phyloP scores from a whole-genome alignment of 345 rosid species.

The Gossypium stocksii region DNA sequence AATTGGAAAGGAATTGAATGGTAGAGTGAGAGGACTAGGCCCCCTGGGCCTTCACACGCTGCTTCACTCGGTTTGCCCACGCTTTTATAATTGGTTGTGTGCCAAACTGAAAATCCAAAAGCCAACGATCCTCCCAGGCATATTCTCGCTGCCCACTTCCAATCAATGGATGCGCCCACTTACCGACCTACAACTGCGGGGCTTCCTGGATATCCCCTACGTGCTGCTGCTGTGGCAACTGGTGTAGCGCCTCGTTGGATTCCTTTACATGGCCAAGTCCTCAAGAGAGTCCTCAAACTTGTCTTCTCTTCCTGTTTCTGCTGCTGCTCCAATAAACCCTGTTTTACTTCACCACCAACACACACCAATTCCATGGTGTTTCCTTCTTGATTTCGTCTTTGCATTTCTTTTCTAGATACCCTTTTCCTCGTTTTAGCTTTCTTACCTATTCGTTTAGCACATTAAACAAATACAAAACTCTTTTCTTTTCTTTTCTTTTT shows the following conservation, averaged over 20 bases:
- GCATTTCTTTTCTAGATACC: neutral
- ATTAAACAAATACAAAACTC: neutral
- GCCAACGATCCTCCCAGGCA: neutral
- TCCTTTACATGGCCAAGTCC: slow-evolving; percentile 12
- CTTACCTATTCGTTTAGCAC: neutral
- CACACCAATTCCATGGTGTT: neutral
- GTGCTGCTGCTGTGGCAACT: neutral
- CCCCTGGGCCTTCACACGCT: neutral
- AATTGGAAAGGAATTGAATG: neutral
- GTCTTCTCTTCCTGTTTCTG: neutral
- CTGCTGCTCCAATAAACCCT: neutral
- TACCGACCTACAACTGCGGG: neutral
- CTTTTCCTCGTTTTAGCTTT: neutral
- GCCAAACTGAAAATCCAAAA: neutral
- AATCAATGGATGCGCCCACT: neutral
- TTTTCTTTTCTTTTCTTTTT: neutral
- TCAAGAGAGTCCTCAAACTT: neutral
- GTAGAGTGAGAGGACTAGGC: neutral
- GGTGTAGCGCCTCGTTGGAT: slow-evolving; percentile 7
- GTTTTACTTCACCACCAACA: neutral
- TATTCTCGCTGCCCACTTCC: neutral
- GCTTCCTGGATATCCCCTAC: neutral
- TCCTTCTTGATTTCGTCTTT: neutral
- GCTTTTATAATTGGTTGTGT: neutral
- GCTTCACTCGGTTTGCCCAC: neutral